phyloP scores from a whole-genome alignment of 352 stramenopile species.

The Phytophthora citricola region DNA sequence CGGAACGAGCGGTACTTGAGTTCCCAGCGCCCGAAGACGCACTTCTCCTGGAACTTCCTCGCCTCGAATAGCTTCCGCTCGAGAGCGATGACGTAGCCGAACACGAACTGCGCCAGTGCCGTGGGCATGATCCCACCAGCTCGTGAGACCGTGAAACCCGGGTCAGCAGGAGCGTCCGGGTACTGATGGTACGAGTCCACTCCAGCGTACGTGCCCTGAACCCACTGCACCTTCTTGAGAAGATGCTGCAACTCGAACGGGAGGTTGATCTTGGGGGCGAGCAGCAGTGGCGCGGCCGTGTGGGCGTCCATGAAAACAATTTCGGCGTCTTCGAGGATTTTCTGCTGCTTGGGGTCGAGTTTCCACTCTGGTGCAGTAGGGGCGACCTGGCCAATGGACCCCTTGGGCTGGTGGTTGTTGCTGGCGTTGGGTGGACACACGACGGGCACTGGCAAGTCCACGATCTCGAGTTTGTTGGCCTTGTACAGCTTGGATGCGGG shows the following conservation, averaged over 20 bases:
- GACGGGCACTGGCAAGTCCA: conserved; percentile 43
- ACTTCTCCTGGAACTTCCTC: conserved; percentile 37
- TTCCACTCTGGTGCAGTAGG: conserved; percentile 26
- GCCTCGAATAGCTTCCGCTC: conserved; percentile 53
- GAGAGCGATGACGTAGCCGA: conserved; percentile 55
- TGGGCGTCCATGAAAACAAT: conserved; percentile 45
- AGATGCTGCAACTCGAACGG: conserved; percentile 46
- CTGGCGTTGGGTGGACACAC: conserved; percentile 24
- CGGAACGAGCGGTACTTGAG: conserved; percentile 50
- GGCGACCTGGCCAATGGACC: background rate
- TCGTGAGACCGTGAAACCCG: conserved; percentile 52
- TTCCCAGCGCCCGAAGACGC: conserved; percentile 41
- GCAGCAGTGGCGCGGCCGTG: conserved; percentile 41
- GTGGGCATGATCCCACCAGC: conserved; percentile 62
- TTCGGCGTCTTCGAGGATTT: conserved; percentile 38
- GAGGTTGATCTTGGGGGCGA: conserved; percentile 43
- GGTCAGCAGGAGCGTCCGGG: conserved; percentile 18
- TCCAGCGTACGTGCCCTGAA: conserved; percentile 62
- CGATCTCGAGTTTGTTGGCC: conserved; percentile 34
- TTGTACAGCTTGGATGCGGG: conserved; percentile 33
- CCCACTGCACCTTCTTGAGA: conserved; percentile 55
- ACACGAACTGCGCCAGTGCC: conserved; percentile 56
- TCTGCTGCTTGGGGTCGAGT: conserved; percentile 29
- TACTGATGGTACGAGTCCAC: conserved; percentile 56
- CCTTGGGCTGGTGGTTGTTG: conserved; percentile 38